Percentiles rank a stretch among this genome's conserved stretches.
phyloP scores from a whole-genome alignment of 2,329 filamentous ascomycete species.

The Pestalotiopsis sp. region DNA sequence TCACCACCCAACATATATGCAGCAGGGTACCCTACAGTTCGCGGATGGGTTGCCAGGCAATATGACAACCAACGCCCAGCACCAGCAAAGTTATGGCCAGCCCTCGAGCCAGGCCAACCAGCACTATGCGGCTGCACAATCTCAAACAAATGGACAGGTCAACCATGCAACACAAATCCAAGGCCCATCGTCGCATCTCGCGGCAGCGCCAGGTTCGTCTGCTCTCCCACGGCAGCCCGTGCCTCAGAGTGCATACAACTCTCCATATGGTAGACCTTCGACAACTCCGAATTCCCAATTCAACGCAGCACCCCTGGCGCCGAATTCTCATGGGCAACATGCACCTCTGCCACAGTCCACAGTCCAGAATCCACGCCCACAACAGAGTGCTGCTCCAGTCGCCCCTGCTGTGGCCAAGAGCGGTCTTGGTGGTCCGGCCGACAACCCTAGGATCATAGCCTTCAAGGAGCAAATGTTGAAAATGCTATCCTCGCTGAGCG shows the following conservation, averaged over 20 bases:
- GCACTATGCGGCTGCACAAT: conserved; percentile 11
- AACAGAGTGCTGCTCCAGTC: conserved; percentile 17
- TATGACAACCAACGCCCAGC: conserved; percentile 21
- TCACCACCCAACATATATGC: conserved; percentile 31
- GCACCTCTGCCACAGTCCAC: conserved; percentile 14
- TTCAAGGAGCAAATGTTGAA: conserved; percentile 34
- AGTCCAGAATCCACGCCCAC: conserved; percentile 19
- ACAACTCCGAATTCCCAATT: conserved; percentile 25
- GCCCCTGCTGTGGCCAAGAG: conserved; percentile 15
- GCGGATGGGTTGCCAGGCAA: conserved; percentile 23
- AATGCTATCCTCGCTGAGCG: conserved; percentile 27
- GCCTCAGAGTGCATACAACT: conserved; percentile 33
- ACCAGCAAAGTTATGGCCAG: conserved; percentile 24
- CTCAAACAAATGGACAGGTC: conserved; percentile 3
- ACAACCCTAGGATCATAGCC: conserved; percentile 31
- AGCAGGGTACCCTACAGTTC: conserved; percentile 24
- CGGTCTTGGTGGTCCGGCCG: conserved; percentile 27
- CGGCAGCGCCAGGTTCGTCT: conserved; percentile 26
- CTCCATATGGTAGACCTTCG: conserved; percentile 34
- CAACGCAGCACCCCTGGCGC: conserved; percentile 24
- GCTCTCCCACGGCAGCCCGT: conserved; percentile 26
- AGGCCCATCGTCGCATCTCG: conserved; percentile 31
- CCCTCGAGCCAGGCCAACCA: conserved; percentile 24
- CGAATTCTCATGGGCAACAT: conserved; percentile 20
- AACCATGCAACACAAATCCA: background rate